Base-by-base conservation (phyloP, 2,329 filamentous ascomycete species). In the Aureobasidium musti region DNA sequence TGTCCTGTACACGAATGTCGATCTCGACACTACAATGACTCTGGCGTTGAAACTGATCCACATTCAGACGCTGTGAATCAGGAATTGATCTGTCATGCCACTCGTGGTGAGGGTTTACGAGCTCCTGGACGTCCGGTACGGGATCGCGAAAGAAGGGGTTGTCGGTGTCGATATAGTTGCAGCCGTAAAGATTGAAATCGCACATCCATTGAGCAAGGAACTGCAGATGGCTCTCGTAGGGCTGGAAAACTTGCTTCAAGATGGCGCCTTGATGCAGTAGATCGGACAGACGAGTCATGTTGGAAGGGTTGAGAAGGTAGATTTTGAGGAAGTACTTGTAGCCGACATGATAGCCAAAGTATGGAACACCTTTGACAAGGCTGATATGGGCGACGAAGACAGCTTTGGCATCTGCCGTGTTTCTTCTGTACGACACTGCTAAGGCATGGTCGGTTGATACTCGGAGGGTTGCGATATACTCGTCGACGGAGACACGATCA, bases 201-300 rank as follows among this genome's bases (percentile, higher is more conserved):
- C 89, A 90, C 95, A 99, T 98, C 86, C 96, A 99, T 78, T 99
- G 96, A 11, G 95, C 83, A 10, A 97, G 80, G 75, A 93, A 98
- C 74, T 97, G 92, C 69, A 98, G 78, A 76, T 99, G 96, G 21
- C 91, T 92, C 78, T 99, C 95, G 74, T 95, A 96, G 0, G 95
- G 94, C 74, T 98, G 94, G 50, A 99, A 89, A 28, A 86, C 84
- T 67, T 85, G 86, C 74, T 91, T 91, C 86, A 98, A 86, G 50
- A 99, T 88, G 35, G 89, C 89, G 8, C 95, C 95, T 77, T 97
- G 92, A 21, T 91, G 88, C 49, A 99, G 82, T 56, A 99, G 82
- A 74, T 98, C 93, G 30, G 91, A 87, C 67, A 98, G 82, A 37
- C 94, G 87, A n/a, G 89, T 92, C 86, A 95, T 96, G 69, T 94